Percentiles rank a stretch among this genome's conserved stretches.
phyloP scores from a whole-genome alignment of 1,284 basidiomycete species.

The Apiotrichum sp. region DNA sequence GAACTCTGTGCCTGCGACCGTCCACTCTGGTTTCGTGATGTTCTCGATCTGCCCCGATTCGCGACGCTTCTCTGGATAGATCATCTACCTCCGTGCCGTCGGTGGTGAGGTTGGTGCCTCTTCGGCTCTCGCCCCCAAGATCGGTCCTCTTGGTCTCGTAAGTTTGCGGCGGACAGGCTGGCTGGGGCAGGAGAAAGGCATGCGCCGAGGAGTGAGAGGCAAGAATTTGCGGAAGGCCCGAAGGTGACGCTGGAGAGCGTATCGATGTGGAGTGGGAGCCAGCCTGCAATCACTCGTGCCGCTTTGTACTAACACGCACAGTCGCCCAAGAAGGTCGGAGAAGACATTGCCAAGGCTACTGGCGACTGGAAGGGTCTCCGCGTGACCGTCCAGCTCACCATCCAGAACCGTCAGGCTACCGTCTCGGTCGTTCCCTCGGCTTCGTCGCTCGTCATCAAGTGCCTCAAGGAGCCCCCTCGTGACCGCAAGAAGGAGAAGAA shows the following conservation, averaged over 20 bases:
- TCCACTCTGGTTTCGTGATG: background rate
- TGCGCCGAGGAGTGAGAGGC: background rate
- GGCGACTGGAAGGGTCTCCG: conserved; percentile 99
- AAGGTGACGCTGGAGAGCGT: too few species aligned
- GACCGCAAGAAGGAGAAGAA: conserved; percentile 99
- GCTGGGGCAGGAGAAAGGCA: background rate
- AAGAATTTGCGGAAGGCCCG: background rate
- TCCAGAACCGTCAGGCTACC: conserved; percentile 99
- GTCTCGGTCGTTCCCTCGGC: conserved; percentile 97
- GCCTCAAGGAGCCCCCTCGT: conserved; percentile 98
- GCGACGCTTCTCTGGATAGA: conserved; percentile 44
- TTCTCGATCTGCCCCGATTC: background rate
- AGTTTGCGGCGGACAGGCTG: conserved; percentile 43
- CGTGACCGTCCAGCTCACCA: conserved; percentile 97
- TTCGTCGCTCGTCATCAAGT: conserved; percentile 95
- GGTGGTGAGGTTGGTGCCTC: conserved; percentile 99
- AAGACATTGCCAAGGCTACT: conserved; percentile 99
- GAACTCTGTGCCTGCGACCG: background rate
- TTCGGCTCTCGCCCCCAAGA: conserved; percentile 97
- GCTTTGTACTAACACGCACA: conserved; percentile 39
- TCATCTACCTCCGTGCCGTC: conserved; percentile 98
- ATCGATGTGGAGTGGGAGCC: background rate
- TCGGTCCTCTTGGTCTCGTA: conserved; percentile 99
- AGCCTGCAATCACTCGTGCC: too few species aligned
- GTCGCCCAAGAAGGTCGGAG: conserved; percentile 99